phyloP scores from a whole-genome alignment of 1,284 basidiomycete genomes.

The Ustilago xerochloae region DNA sequence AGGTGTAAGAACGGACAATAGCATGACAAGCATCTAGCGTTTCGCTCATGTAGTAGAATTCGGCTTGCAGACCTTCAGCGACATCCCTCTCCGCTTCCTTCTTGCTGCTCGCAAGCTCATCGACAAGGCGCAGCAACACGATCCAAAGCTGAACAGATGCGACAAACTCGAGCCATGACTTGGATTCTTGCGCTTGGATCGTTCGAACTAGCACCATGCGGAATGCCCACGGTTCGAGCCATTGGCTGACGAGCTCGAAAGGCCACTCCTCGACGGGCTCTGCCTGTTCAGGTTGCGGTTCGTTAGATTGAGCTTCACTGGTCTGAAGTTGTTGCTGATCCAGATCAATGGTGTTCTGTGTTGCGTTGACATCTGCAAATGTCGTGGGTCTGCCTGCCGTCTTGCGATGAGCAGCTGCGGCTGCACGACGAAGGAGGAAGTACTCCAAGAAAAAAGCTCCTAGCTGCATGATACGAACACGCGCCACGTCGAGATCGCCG shows the following conservation, averaged over 20 bases:
- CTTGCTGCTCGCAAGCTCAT: slow-evolving; percentile 57
- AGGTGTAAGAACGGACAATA: slow-evolving; percentile 56
- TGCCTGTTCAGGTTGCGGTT: not conserved
- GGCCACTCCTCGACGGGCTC: slow-evolving; percentile 42
- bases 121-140: slow-evolving; percentile 59
- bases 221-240: slow-evolving; percentile 66
- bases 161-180: slow-evolving; percentile 64
- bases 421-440: slow-evolving; percentile 54
- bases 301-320: not conserved
- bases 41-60: slow-evolving; percentile 65
- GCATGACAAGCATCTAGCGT: slow-evolving; percentile 57
- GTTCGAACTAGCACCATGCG: slow-evolving; percentile 60
- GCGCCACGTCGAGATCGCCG: slow-evolving; percentile 62
- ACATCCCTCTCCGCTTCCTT: slow-evolving; percentile 48
- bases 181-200: slow-evolving; percentile 51
- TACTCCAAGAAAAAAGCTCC: slow-evolving; percentile 66
- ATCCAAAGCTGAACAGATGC: slow-evolving; percentile 64
- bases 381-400: slow-evolving; percentile 2
- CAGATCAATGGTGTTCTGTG: slow-evolving; percentile 11
- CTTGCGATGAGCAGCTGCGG: slow-evolving; percentile 20
- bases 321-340: slow-evolving; percentile 12
- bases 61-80: slow-evolving; percentile 62
- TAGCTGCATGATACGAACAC: slow-evolving; percentile 62
- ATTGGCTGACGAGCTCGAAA: slow-evolving; percentile 53
- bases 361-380: not conserved